Conservation (phyloP, 345 rosid species). For the Dovyalis caffra region DNA sequence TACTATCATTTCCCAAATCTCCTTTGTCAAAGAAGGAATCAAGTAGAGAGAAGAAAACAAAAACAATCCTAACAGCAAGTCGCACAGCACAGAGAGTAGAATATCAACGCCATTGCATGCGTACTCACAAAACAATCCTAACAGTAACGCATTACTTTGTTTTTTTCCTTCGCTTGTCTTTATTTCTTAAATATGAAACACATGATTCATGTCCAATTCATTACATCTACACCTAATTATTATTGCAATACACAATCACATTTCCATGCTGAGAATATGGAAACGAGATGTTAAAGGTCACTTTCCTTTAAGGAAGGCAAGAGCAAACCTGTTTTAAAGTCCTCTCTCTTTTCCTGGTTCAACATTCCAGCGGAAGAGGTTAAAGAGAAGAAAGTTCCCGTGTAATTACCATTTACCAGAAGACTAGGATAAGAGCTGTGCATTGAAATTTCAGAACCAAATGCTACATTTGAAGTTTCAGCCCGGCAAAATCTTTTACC, state of each 20-base stretch:
- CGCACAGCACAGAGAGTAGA: background rate
- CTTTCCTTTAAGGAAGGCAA: no score
- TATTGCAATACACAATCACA: no score
- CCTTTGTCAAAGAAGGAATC: background rate
- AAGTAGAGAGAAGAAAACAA: background rate
- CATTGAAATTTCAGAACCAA: background rate
- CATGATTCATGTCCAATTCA: background rate
- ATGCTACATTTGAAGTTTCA: constrained; percentile 17
- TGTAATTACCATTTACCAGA: no score
- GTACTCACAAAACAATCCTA: no score
- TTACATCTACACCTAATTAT: background rate
- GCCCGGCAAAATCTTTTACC: constrained; percentile 64
- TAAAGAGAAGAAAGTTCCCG: no score
- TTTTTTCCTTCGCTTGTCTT: background rate
- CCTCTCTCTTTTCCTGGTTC: background rate
- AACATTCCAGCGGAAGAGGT: background rate
- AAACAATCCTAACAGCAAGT: no score
- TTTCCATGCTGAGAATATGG: no score
- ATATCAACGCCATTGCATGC: background rate
- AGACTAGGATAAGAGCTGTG: no score
- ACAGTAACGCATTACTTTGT: background rate
- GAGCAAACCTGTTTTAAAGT: background rate
- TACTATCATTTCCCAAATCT: background rate
- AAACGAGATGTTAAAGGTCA: no score
- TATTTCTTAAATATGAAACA: background rate